Evolutionary conservation across 75 land plant genomes (phyloP).

Genomic region (Picea sitchensis): DNA sequence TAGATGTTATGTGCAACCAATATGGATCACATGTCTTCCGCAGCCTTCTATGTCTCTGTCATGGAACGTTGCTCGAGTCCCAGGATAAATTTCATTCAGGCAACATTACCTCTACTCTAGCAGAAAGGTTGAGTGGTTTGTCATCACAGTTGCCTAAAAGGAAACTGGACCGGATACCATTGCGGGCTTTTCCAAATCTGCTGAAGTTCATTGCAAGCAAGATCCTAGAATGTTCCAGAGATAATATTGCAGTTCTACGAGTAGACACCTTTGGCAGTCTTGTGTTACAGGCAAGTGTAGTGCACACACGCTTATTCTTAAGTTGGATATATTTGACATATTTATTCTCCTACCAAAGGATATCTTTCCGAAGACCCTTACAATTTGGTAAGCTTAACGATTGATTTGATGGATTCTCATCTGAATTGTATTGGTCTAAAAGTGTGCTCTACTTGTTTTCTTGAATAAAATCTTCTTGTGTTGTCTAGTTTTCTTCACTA

Average conservation of each 20-base stretch:
- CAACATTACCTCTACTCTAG: slow-evolving; percentile 29
- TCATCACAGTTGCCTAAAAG: slow-evolving; percentile 11
- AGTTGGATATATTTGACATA: not conserved
- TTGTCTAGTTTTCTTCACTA: no score
- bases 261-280: slow-evolving; percentile 63
- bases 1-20: slow-evolving; percentile 56
- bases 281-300: slow-evolving; percentile 73
- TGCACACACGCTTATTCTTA: not conserved
- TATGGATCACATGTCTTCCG: slow-evolving; percentile 97
- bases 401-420: not conserved
- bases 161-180: slow-evolving; percentile 3
- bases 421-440: no score
- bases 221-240: slow-evolving; percentile 39
- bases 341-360: not conserved
- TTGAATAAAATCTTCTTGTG: no score
- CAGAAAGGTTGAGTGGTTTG: slow-evolving; percentile 36
- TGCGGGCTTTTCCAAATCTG: slow-evolving; percentile 47
- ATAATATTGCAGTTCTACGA: slow-evolving; percentile 33
- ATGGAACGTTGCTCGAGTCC: slow-evolving; percentile 52
- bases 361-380: not conserved
- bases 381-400: not conserved
- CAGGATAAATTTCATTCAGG: slow-evolving; percentile 43
- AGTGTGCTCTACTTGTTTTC: no score
- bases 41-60: slow-evolving; percentile 67
- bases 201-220: slow-evolving; percentile 48